Evolutionary conservation across 2,329 filamentous ascomycete species (phyloP), one percentile per base, ranked within the genome.

Genomic region (Fusarium sp.): DNA sequence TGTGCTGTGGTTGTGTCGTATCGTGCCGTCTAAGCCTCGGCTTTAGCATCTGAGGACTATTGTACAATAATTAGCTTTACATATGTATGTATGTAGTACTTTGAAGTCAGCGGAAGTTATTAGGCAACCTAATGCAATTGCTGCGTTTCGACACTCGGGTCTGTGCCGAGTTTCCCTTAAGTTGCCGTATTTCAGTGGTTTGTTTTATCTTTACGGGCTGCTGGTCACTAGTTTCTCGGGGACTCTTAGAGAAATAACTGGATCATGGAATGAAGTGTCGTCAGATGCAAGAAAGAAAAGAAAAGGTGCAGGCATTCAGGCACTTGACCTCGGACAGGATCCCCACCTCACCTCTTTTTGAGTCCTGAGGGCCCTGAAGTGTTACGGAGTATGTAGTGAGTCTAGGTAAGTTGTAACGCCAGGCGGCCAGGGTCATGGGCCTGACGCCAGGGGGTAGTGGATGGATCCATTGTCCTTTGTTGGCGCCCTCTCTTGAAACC

Each of bases 401-500:
- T 41, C 26, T 31, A 31, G 31, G 31, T 56, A 49, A 49, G 24
- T 51, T 70, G 67, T 66, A 65, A 72, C 72, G 67, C 67, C 67
- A 63, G 33, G 33, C 12, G 33, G 67, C 62, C 67, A 63, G 68
- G 69, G 63, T 48, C 63, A 63, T 49, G 63, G 68, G 55, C 67
- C 67, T 63, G 72, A 69, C 57, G 72, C 72, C 64, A 74, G 72
- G 72, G 72, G 72, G 68, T 45, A 39, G 56, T 69, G 66, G 44
- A 69, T 69, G 65, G 58, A 35, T 57, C 33, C 58, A 49, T 64
- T 59, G 59, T 49, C 69, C 58, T 72, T 58, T 64, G 58, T 61
- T 75, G 72, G 68, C 71, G 72, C 72, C 72, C 72, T 74, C 72
- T 59, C 69, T 70, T 74, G 72, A 75, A 74, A 74, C 72, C 66